Percentiles rank a stretch among this genome's conserved stretches.
Evolutionary conservation across 2,329 filamentous ascomycete species (phyloP).

Genomic region (Hypocrella siamensis): DNA sequence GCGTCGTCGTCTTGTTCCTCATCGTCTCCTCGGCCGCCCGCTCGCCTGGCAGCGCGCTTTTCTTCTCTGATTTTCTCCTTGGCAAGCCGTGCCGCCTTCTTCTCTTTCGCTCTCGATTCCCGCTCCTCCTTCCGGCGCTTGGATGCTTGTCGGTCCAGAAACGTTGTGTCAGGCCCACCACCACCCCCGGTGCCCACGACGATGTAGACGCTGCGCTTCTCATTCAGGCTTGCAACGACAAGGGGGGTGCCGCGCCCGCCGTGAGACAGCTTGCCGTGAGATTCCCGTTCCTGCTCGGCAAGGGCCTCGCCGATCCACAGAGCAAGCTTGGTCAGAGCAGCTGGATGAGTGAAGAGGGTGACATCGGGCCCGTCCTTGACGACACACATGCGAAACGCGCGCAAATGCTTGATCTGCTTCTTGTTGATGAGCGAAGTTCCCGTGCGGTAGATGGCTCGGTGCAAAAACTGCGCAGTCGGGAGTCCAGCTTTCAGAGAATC

Average conservation of each 20-base stretch:
- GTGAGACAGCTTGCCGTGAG: constrained; percentile 50
- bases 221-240: constrained; percentile 80
- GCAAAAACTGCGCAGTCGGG: constrained; percentile 72
- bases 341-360: constrained; percentile 79
- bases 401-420: constrained; percentile 80
- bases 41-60: constrained; percentile 43
- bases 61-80: constrained; percentile 44
- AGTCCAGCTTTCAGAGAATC: constrained; percentile 62
- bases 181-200: constrained; percentile 88
- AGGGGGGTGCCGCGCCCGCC: constrained; percentile 67
- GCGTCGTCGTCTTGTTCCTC: constrained; percentile 33
- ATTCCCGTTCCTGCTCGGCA: constrained; percentile 70
- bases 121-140: constrained; percentile 47
- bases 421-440: constrained; percentile 86
- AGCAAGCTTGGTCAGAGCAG: constrained; percentile 82
- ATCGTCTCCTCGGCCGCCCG: constrained; percentile 22
- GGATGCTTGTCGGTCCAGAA: constrained; percentile 50
- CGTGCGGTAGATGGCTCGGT: constrained; percentile 84
- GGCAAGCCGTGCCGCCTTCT: constrained; percentile 39
- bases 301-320: constrained; percentile 91
- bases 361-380: constrained; percentile 93
- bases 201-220: constrained; percentile 73
- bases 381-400: constrained; percentile 86
- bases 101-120: constrained; percentile 45
- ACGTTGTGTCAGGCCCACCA: constrained; percentile 55